Evolutionary conservation across 495 filamentous ascomycete species (phyloP).

Genomic region (Trichoderma orchidacearum): DNA sequence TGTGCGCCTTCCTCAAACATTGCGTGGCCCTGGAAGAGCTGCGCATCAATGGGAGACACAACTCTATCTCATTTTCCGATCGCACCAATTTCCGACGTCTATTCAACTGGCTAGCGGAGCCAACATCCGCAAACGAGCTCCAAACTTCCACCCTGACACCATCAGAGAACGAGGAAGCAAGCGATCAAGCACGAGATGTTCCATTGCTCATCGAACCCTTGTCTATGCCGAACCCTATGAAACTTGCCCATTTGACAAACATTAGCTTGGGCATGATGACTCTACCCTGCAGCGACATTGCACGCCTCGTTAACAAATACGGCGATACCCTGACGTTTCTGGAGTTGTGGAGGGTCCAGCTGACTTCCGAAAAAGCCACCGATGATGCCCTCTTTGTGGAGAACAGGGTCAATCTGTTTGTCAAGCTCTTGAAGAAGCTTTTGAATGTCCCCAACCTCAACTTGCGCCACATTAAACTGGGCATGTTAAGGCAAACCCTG

Average conservation of each 20-base stretch:
- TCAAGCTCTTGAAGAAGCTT: slow-evolving; percentile 6
- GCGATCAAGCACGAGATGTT: not conserved
- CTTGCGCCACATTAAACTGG: slow-evolving; percentile 3
- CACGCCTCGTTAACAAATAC: slow-evolving; percentile 20
- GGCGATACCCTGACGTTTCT: slow-evolving; percentile 19
- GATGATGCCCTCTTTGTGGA: not conserved
- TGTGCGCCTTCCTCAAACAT: not conserved
- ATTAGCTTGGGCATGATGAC: slow-evolving; percentile 24
- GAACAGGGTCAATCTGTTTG: slow-evolving; percentile 11
- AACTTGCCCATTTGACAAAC: slow-evolving; percentile 14
- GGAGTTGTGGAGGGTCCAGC: slow-evolving; percentile 15
- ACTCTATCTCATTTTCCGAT: not conserved
- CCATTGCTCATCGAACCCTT: not conserved
- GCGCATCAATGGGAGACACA: not conserved
- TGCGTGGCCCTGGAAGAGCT: not conserved
- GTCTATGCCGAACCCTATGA: too few relatives aligned
- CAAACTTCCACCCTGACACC: not conserved
- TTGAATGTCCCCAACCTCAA: slow-evolving; percentile 4
- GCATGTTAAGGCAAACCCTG: not conserved
- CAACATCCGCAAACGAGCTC: not conserved
- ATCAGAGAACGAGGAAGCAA: not conserved
- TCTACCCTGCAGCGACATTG: slow-evolving; percentile 5
- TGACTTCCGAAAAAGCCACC: not conserved
- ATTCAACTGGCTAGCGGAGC: not conserved
- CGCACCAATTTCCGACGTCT: not conserved